A percentile compares a stretch with the other conserved stretches of the same genome.
Conservation (phyloP, 352 stramenopile species). For the Aphanomyces stellatus region DNA sequence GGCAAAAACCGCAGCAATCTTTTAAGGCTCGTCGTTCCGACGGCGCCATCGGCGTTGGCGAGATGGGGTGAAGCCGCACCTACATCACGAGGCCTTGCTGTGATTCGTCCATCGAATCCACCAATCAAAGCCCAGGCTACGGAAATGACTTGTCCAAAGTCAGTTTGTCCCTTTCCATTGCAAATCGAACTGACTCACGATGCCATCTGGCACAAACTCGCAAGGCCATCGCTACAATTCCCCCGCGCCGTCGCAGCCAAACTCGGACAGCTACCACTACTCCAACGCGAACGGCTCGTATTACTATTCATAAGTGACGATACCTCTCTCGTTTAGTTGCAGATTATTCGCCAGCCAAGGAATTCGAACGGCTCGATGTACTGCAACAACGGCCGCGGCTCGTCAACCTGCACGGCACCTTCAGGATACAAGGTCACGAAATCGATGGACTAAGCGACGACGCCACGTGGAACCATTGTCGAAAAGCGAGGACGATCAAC, state of each 20-base stretch:
- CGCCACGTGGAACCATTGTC: too few species aligned
- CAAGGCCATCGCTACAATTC: conserved; percentile 9
- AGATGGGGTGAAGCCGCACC: too few species aligned
- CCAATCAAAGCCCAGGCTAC: too few species aligned
- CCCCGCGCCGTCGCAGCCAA: conserved; percentile 2
- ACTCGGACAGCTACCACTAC: conserved; percentile 6
- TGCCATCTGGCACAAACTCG: not conserved
- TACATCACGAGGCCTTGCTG: too few species aligned
- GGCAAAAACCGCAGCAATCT: too few species aligned
- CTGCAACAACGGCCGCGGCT: conserved; percentile 1
- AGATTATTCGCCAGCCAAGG: not conserved
- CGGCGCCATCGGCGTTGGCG: too few species aligned
- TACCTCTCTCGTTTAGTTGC: not conserved
- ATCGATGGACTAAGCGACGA: not conserved
- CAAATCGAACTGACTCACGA: too few species aligned
- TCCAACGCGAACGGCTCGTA: conserved; percentile 2
- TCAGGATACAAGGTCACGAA: not conserved
- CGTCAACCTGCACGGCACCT: not conserved
- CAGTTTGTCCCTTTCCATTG: too few species aligned
- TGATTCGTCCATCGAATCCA: too few species aligned
- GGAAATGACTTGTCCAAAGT: too few species aligned
- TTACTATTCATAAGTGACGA: not conserved
- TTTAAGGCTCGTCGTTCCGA: too few species aligned
- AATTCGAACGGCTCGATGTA: conserved; percentile 9
- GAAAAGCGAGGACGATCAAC: too few species aligned